A percentile compares a stretch with the other conserved stretches of the same genome.
phyloP scores from a whole-genome alignment of 352 stramenopile genomes.

The Phytopythium ostracodes region DNA sequence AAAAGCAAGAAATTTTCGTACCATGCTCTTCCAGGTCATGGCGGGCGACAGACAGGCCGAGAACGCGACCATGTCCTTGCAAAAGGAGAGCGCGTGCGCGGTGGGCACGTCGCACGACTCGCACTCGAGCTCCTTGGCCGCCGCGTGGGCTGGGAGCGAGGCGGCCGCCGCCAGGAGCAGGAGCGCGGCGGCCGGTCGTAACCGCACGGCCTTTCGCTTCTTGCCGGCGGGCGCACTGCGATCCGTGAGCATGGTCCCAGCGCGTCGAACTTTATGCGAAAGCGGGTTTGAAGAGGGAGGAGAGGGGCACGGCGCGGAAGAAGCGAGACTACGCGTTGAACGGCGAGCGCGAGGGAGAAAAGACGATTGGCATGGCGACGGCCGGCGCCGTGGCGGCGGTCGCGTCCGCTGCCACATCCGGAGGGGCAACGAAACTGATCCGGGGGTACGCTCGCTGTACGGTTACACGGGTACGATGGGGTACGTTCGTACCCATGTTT shows the following conservation, averaged over 20 bases:
- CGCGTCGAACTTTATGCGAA: background rate
- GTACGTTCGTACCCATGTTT: too few relatives aligned
- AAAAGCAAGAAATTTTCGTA: background rate
- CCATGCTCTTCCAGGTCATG: constrained; percentile 31
- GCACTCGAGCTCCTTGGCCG: constrained; percentile 20
- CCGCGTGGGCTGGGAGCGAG: background rate
- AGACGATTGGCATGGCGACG: constrained; percentile 3
- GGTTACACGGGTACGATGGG: background rate
- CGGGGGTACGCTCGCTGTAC: background rate
- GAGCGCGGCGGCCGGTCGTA: background rate
- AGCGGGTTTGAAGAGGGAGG: background rate
- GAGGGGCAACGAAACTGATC: constrained; percentile 5
- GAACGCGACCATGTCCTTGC: constrained; percentile 39
- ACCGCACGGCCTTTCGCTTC: constrained; percentile 3
- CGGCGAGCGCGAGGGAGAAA: background rate
- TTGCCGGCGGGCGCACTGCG: background rate
- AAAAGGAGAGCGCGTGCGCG: constrained; percentile 47
- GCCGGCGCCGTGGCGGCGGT: background rate
- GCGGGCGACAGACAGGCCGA: constrained; percentile 57
- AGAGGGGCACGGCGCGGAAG: background rate
- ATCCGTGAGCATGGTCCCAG: background rate
- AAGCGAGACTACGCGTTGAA: background rate
- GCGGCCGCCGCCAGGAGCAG: background rate
- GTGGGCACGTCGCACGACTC: constrained; percentile 52
- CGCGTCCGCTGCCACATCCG: background rate